These are phyloP conservation scores for Lolium multiflorum DNA, from an alignment of 176 grass and related monocot genomes.

Conservation along the genomic window DNA sequence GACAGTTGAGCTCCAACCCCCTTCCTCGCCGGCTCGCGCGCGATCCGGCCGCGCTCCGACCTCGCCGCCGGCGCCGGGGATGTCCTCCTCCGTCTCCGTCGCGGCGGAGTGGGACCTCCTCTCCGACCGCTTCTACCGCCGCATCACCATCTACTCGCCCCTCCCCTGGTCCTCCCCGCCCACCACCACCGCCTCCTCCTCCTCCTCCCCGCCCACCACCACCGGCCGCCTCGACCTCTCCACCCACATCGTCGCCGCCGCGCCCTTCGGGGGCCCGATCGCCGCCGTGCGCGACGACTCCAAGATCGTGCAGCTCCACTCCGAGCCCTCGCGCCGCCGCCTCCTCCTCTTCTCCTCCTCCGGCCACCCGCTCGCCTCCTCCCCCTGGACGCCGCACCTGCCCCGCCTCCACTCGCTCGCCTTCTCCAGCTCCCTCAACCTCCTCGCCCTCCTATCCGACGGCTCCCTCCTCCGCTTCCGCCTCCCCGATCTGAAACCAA, in stretches of 20 bases:
- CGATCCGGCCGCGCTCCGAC: constrained; percentile 38
- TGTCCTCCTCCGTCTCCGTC: constrained; percentile 86
- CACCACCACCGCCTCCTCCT: constrained; percentile 41
- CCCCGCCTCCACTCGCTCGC: constrained; percentile 80
- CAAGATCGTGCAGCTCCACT: constrained; percentile 95
- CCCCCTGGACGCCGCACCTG: constrained; percentile 74
- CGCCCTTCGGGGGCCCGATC: constrained; percentile 84
- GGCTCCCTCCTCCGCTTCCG: constrained; percentile 81
- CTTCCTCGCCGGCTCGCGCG: constrained; percentile 5
- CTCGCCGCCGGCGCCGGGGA: constrained; percentile 47
- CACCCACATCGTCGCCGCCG: constrained; percentile 71
- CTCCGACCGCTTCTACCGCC: constrained; percentile 86
- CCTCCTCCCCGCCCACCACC: constrained; percentile 46
- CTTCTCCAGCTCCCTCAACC: constrained; percentile 81
- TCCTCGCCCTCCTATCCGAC: constrained; percentile 82
- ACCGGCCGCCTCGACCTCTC: constrained; percentile 86
- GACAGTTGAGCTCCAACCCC: constrained; percentile 7
- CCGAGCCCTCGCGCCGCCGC: constrained; percentile 89
- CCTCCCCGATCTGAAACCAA: constrained; percentile 66
- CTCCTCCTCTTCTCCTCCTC: constrained; percentile 86
- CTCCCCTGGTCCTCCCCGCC: constrained; percentile 56
- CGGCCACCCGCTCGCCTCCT: constrained; percentile 69
- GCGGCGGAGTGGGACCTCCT: constrained; percentile 98
- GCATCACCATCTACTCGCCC: constrained; percentile 58
- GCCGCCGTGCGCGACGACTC: constrained; percentile 97